Base-by-base conservation (phyloP, 805 yeast species). In the Isabelozyma rhagii region DNA sequence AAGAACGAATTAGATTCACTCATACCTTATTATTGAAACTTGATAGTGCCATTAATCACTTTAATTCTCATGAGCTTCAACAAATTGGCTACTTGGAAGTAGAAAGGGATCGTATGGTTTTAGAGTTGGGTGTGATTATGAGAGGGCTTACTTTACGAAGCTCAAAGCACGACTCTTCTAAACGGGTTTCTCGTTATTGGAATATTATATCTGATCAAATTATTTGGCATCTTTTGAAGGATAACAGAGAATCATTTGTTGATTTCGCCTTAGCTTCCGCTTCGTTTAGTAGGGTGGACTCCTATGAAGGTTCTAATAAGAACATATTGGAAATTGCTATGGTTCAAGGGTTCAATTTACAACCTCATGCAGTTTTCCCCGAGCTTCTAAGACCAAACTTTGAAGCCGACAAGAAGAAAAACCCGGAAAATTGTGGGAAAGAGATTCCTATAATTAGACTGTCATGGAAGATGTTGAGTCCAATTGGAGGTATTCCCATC, bases 401-500 rank as follows among this genome's bases (percentile, higher is more conserved):
- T 49, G 42, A 60, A 52, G n/a, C 56, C 28, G 49, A 58, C 38
- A 51, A 55, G 17, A 48, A 48, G 8, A 49, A 51, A 5, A 45
- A 39, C 6, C 50, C 49, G 25, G 25, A 38, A 3, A 46, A 39
- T 34, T 54, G 36, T 21, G 47, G 29, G 45, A 49, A 38, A 25
- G 45, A 52, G 9, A 41, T 10, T n/a, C 70, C 75, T 1, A 56
- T 73, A 39, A 53, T 73, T 3, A 42, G 45, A 7, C 55, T 69
- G 57, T 46, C 68, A 9, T 92, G 98, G 98, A 79, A 82, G n/a
- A 81, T 87, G 84, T 80, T 86, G 47, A 82, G 80, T 48, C 90
- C 96, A 0, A 86, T 93, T 49, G 98, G 97, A 31, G 98, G 98
- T 9, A 90, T 92, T 46, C 80, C 87, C n/a, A 84, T 92, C 21